Evolutionary conservation across 2,329 filamentous ascomycete species (phyloP), one percentile per base, ranked within the genome.

Genomic region (Aspergillus hortae): DNA sequence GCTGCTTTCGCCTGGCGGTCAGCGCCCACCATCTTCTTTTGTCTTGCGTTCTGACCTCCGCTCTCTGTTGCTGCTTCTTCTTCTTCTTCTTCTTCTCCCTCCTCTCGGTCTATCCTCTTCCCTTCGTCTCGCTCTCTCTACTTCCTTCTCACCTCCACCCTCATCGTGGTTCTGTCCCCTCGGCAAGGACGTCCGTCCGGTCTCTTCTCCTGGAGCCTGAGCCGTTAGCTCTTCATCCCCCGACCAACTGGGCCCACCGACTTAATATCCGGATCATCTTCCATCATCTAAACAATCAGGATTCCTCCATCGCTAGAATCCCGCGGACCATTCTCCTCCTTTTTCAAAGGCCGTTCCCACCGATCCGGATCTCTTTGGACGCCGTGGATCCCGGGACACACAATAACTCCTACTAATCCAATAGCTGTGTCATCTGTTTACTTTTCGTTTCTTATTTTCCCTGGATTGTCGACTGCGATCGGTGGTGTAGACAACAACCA

Each of bases 401-500:
- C 6, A 30, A 30, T 4, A 30, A 10, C 27, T 30, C 27, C 27
- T 11, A 30, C 6, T 30, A 30, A 30, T 30, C 27, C 27, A 30
- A 2, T 11, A 30, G 27, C 27, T 30, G 7, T 10, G 7, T 30
- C 27, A 30, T 30, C 27, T 11, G 27, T 30, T 30, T 30, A 30
- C 6, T 30, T 11, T 10, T 30, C 10, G 3, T 11, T 30, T 11
- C 27, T 9, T 2, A 30, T 30, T 10, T 30, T 11, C 27, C 27
- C 27, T 10, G 27, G 27, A 30, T 6, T 30, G 27, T 30, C 27
- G 27, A 30, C 27, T 9, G 27, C 27, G 7, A 30, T 30, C 27
- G 9, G 27, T 30, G 27, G 27, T 11, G 27, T 30, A 30, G 7
- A 17, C 36, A 40, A 7, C 17, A 19, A 57, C 61, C 64, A 91